phyloP scores from a whole-genome alignment of 2,329 filamentous ascomycete species.

The Hypoxylon sp. region DNA sequence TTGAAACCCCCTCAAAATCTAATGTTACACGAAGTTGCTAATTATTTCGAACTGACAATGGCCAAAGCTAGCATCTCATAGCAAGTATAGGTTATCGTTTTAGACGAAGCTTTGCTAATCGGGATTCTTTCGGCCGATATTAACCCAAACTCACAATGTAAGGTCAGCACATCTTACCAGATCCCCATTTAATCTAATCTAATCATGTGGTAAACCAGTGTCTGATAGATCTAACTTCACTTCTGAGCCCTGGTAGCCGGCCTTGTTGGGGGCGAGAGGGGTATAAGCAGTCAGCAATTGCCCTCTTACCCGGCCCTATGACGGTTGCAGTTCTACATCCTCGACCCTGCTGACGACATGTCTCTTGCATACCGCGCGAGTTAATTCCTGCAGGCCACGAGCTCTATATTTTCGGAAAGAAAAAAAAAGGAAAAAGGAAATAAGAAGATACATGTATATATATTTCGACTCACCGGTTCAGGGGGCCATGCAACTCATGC shows the following conservation, averaged over 20 bases:
- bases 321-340: conserved; percentile 24
- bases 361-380: conserved; percentile 29
- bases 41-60: neutral
- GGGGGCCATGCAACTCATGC: conserved; percentile 26
- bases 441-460: neutral
- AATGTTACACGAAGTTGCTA: neutral
- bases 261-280: conserved; percentile 23
- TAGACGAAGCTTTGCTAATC: neutral
- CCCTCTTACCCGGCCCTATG: conserved; percentile 37
- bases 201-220: conserved; percentile 11
- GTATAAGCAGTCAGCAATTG: conserved; percentile 19
- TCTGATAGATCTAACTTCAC: conserved; percentile 32
- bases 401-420: conserved; percentile 17
- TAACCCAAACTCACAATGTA: conserved; percentile 10
- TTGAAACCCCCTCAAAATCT: neutral
- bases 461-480: conserved; percentile 18
- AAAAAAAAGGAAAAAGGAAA: neutral
- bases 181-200: conserved; percentile 16
- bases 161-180: conserved; percentile 11
- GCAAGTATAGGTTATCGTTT: neutral
- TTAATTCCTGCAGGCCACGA: conserved; percentile 22
- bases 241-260: conserved; percentile 7
- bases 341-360: conserved; percentile 30
- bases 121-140: conserved; percentile 20
- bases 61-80: neutral